phyloP scores from a whole-genome alignment of 306 rosid genomes.

The Cucumis hystrix region DNA sequence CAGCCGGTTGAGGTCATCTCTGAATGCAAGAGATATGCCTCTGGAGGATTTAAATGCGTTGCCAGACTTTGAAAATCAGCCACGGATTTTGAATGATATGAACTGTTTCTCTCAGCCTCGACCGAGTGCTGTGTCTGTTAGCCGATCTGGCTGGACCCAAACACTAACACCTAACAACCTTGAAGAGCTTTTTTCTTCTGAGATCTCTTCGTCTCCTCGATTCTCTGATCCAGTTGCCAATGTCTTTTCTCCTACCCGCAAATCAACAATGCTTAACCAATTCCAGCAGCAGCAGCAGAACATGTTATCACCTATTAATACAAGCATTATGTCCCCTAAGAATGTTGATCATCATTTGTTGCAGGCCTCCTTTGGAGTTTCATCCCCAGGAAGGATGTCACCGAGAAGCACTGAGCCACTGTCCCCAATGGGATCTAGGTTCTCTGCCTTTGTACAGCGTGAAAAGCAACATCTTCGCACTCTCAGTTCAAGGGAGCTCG shows the following conservation, averaged over 20 bases:
- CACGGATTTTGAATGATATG: constrained; percentile 50
- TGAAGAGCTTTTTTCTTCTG: constrained; percentile 70
- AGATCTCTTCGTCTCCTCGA: constrained; percentile 58
- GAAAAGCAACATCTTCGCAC: constrained; percentile 56
- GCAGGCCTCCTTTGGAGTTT: constrained; percentile 49
- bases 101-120: constrained; percentile 52
- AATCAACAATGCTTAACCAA: constrained; percentile 59
- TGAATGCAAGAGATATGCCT: constrained; percentile 66
- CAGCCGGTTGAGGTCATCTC: constrained; percentile 77
- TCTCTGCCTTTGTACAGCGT: constrained; percentile 44
- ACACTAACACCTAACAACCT: constrained; percentile 72
- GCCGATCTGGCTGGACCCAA: constrained; percentile 50
- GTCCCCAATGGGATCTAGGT: constrained; percentile 60
- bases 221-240: constrained; percentile 53
- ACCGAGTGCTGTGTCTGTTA: constrained; percentile 26
- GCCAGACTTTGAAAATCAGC: constrained; percentile 47
- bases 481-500: constrained; percentile 46
- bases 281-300: constrained; percentile 76
- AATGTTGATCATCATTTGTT: constrained; percentile 48
- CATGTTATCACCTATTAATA: constrained; percentile 61
- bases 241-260: constrained; percentile 68
- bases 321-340: constrained; percentile 53
- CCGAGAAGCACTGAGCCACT: constrained; percentile 65
- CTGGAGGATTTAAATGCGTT: constrained; percentile 37
- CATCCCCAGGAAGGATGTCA: constrained; percentile 85